phyloP scores from a whole-genome alignment of 805 yeast species.

The Saturnispora galanensis region DNA sequence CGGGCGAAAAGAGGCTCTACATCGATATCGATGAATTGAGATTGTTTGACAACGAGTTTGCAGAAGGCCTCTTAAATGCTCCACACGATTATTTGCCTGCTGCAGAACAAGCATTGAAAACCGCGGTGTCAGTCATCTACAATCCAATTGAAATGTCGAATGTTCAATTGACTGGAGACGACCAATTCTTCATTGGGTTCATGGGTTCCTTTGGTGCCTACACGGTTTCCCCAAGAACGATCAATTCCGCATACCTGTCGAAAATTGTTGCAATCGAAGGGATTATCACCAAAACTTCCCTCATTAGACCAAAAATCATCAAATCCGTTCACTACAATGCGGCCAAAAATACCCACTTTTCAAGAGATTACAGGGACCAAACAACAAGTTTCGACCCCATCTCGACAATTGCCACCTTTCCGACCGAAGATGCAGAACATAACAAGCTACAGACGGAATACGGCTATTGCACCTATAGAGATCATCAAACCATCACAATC shows the following conservation, averaged over 20 bases:
- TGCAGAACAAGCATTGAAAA: conserved; percentile 76
- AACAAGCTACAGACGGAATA: conserved; percentile 83
- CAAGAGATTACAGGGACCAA: conserved; percentile 87
- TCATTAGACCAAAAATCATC: conserved; percentile 85
- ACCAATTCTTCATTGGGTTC: conserved; percentile 66
- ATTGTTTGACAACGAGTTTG: conserved; percentile 64
- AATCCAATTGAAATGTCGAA: conserved; percentile 49
- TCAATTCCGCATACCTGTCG: conserved; percentile 67
- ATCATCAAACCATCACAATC: conserved; percentile 85
- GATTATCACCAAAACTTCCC: conserved; percentile 85
- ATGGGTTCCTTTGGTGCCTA: conserved; percentile 89
- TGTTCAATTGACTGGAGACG: conserved; percentile 46
- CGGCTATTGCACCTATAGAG: conserved; percentile 85
- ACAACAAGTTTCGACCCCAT: conserved; percentile 84
- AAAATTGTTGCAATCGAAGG: conserved; percentile 86
- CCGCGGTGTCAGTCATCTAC: conserved; percentile 63
- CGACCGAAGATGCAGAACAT: conserved; percentile 88
- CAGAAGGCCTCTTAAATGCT: conserved; percentile 60
- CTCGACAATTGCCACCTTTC: conserved; percentile 76
- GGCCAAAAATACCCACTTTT: conserved; percentile 70
- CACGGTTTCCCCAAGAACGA: conserved; percentile 78
- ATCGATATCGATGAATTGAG: conserved; percentile 82
- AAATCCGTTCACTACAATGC: conserved; percentile 92
- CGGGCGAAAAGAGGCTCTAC: conserved; percentile 54
- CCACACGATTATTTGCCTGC: conserved; percentile 90